phyloP scores from a whole-genome alignment of 2,329 filamentous ascomycete species.

The Colletotrichum brevisporum region DNA sequence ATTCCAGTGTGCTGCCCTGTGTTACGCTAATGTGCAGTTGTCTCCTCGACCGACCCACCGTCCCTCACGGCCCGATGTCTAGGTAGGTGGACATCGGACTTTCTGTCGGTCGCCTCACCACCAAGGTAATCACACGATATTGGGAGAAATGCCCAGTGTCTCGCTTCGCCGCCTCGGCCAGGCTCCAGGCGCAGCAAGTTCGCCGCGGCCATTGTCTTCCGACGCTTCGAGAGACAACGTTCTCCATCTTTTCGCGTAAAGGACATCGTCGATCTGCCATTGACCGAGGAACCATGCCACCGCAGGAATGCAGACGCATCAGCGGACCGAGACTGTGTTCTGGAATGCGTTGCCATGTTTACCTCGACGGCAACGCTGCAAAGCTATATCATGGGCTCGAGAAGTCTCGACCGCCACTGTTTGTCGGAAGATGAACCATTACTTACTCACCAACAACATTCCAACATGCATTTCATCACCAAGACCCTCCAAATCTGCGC shows the following conservation, averaged over 20 bases:
- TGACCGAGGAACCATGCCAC: constrained; percentile 24
- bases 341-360: constrained; percentile 41
- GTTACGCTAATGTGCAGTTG: not conserved
- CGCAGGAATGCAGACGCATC: constrained; percentile 36
- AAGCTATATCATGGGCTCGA: constrained; percentile 41
- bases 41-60: not conserved
- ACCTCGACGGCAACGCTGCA: constrained; percentile 3
- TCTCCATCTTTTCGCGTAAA: constrained; percentile 1
- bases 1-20: not conserved
- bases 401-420: constrained; percentile 28
- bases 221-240: constrained; percentile 7
- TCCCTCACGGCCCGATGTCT: not conserved
- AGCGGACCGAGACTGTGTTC: constrained; percentile 1
- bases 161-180: not conserved
- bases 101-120: not conserved
- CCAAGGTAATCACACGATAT: not conserved
- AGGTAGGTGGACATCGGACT: too few species aligned
- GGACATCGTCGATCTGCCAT: constrained; percentile 16
- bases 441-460: constrained; percentile 19
- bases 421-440: not conserved
- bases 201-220: not conserved
- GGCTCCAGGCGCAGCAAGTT: not conserved
- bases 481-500: constrained; percentile 29
- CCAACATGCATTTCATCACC: constrained; percentile 38
- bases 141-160: constrained; percentile 1